Base-by-base conservation (phyloP, 1,284 basidiomycete species). In the Phlebopus sp. region DNA sequence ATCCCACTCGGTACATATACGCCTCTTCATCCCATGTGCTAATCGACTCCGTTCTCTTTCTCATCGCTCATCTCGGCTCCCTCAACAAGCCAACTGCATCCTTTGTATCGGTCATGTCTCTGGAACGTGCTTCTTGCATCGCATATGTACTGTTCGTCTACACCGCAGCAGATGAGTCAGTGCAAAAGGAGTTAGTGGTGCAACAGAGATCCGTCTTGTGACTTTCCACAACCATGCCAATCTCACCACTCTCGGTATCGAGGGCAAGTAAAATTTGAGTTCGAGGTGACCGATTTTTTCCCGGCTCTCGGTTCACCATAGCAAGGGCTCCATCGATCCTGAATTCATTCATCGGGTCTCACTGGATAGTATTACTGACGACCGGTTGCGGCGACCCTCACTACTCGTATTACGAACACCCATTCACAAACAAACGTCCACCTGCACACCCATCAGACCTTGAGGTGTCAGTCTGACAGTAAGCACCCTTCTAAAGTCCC, bases 1-100 rank as follows among this genome's bases (percentile, higher is more conserved):
- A 43, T 43, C 32, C 19, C 19, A 37, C 59, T 51, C 41, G 39
- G 47, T 55, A 44, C 35, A 45, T 55, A 52, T 45, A 41, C 44
- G 35, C 14, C 30, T 19, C 35, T 18, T 25, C 36, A 21, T 14
- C 34, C 21, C 51, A 42, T 27, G 42, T 44, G 43, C 43, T 57
- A 57, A 57, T 57, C 14, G 35, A 49, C n/a, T 23, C 14, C 32
- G 32, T 29, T 38, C 9, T 35, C n/a, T n/a, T 35, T 35, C 17
- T 35, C 7, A 29, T 11, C 17, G 5, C 17, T 5, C 9, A 11
- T 14, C 15, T 3, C 32, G 32, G 32, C 11, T 35, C 32, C 6
- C 32, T 35, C 32, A 11, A n/a, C 17, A 15, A 8, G 27, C 27
- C 10, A 9, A 9, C 8, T 29, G n/a, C n/a, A n/a, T n/a, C n/a